These are phyloP conservation scores for Melanomma pulvis-pyrius DNA, from an alignment of 495 filamentous ascomycete genomes.

Conservation along the genomic window DNA sequence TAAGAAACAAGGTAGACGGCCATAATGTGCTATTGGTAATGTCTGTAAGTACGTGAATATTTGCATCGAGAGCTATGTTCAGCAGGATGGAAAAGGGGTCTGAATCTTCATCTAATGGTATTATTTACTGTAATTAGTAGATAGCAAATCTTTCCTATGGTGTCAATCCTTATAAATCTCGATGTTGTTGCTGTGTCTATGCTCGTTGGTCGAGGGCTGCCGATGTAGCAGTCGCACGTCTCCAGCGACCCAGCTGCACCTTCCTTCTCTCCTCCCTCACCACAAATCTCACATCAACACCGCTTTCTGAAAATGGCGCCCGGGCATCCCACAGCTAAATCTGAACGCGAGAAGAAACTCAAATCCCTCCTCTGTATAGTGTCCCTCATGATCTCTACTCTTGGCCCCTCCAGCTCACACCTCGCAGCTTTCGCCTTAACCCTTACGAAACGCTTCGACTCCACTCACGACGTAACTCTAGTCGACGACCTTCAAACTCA, in stretches of 20 bases:
- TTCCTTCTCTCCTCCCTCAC: conserved; percentile 1
- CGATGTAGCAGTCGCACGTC: not conserved
- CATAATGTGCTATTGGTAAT: not conserved
- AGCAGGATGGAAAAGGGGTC: not conserved
- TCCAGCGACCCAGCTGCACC: not conserved
- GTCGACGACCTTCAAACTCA: conserved; percentile 34
- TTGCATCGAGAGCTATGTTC: not conserved
- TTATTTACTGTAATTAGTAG: not conserved
- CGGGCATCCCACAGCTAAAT: not conserved
- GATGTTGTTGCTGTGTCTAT: not conserved
- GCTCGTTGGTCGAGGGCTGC: not conserved
- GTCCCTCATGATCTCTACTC: not conserved
- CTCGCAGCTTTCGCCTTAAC: conserved; percentile 29
- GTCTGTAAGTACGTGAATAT: not conserved
- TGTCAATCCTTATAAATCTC: not conserved
- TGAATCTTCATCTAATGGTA: not conserved
- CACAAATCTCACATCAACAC: conserved; percentile 2
- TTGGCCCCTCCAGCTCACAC: not conserved
- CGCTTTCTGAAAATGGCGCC: conserved; percentile 13
- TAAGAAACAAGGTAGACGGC: not conserved
- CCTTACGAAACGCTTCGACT: conserved; percentile 12
- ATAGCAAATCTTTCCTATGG: not conserved
- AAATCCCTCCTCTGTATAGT: conserved; percentile 33
- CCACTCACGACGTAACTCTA: conserved; percentile 25
- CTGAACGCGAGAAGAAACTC: conserved; percentile 39